Evolutionary conservation across 1,284 basidiomycete species (phyloP).

Genomic region (Cryptococcus floricola): DNA sequence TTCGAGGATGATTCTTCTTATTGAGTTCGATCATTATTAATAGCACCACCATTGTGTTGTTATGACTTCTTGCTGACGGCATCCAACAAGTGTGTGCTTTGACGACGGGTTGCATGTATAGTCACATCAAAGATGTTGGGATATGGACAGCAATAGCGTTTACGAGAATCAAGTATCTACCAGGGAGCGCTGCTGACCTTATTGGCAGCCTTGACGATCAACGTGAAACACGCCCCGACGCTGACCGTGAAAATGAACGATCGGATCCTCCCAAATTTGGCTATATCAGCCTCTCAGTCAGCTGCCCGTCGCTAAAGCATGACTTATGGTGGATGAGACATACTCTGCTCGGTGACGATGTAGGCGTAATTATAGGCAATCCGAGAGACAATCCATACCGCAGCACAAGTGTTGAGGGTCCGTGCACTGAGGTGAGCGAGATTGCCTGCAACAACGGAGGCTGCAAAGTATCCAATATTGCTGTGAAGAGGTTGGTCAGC

Average conservation of each 20-base stretch:
- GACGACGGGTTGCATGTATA: too few species aligned
- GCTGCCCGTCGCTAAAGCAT: background rate
- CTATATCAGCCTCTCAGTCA: background rate
- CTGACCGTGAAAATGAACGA: conserved; percentile 3
- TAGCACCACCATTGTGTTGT: too few species aligned
- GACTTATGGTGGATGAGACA: background rate
- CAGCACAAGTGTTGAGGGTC: conserved; percentile 18
- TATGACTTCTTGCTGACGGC: too few species aligned
- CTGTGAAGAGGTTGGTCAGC: background rate
- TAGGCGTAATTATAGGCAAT: conserved; percentile 25
- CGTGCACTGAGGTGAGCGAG: conserved; percentile 19
- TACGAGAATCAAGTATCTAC: background rate
- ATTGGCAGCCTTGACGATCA: conserved; percentile 13
- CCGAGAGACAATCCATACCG: conserved; percentile 16
- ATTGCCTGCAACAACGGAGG: conserved; percentile 25
- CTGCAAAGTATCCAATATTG: conserved; percentile 23
- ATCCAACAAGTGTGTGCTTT: too few species aligned
- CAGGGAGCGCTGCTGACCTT: conserved; percentile 6
- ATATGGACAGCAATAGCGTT: too few species aligned
- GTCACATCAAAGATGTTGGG: too few species aligned
- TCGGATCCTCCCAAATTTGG: too few species aligned
- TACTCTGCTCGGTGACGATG: conserved; percentile 25
- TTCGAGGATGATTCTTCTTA: too few species aligned
- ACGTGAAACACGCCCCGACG: conserved; percentile 6
- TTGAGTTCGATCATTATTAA: too few species aligned